Conservation (phyloP, 371 early-diverging fungal genomes). For the Apophysomyces variabilis region DNA sequence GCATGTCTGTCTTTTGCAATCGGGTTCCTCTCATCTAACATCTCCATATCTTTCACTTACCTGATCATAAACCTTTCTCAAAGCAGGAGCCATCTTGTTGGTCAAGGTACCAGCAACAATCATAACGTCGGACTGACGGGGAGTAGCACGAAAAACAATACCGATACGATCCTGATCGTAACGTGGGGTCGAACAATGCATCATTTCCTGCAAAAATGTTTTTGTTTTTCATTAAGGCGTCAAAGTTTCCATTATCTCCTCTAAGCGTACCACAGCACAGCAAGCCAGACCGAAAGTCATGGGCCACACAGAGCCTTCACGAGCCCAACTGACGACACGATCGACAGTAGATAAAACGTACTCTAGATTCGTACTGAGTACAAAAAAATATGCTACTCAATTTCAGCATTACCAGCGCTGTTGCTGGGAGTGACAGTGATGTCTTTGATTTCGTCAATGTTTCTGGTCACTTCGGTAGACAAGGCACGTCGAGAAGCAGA, state of each 20-base stretch:
- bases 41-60: slow-evolving; percentile 36
- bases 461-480: slow-evolving; percentile 51
- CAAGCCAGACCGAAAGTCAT: slow-evolving; percentile 99
- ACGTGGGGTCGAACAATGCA: slow-evolving; percentile 98
- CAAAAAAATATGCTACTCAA: background rate
- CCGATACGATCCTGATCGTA: slow-evolving; percentile 99
- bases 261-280: slow-evolving; percentile 78
- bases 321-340: slow-evolving; percentile 92
- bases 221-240: background rate
- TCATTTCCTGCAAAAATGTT: slow-evolving; percentile 75
- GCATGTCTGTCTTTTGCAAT: background rate
- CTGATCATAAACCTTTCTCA: slow-evolving; percentile 95
- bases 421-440: slow-evolving; percentile 53
- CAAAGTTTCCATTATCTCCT: slow-evolving; percentile 34
- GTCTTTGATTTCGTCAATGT: slow-evolving; percentile 56
- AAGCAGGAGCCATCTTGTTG: slow-evolving; percentile 98
- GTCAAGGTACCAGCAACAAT: slow-evolving; percentile 98
- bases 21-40: slow-evolving; percentile 1
- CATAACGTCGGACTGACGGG: slow-evolving; percentile 98
- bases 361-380: slow-evolving; percentile 42
- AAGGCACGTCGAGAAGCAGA: slow-evolving; percentile 37
- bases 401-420: slow-evolving; percentile 42
- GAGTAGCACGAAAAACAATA: slow-evolving; percentile 97
- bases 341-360: slow-evolving; percentile 87
- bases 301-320: slow-evolving; percentile 95